These are phyloP conservation scores for Chlorokybus atmophyticus DNA, from an alignment of 139 green algal genomes.

Conservation along the genomic window DNA sequence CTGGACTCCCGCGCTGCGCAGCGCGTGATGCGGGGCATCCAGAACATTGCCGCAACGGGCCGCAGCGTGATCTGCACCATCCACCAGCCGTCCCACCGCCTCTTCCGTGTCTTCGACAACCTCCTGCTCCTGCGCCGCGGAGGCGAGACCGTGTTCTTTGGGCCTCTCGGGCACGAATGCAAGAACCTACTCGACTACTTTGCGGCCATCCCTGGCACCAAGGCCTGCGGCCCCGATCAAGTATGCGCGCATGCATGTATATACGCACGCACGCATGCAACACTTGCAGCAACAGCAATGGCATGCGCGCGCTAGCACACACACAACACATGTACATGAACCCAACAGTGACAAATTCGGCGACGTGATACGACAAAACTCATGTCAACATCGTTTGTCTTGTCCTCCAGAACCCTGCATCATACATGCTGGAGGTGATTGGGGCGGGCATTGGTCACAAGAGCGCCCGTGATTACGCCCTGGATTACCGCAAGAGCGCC, in stretches of 20 bases:
- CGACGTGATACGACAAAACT: no score
- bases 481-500: slow-evolving; percentile 10
- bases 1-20: slow-evolving; percentile 72
- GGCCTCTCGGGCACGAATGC: slow-evolving; percentile 47
- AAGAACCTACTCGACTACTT: slow-evolving; percentile 31
- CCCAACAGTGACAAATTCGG: no score
- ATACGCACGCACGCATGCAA: no score
- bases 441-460: slow-evolving; percentile 18
- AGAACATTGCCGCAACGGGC: slow-evolving; percentile 57
- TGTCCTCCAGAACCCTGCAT: not conserved
- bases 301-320: no score
- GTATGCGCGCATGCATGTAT: no score
- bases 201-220: slow-evolving; percentile 1
- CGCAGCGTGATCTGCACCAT: slow-evolving; percentile 85
- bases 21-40: slow-evolving; percentile 69
- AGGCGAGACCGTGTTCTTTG: slow-evolving; percentile 66
- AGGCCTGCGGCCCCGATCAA: no score
- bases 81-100: slow-evolving; percentile 55
- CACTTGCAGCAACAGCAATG: no score
- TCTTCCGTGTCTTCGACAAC: slow-evolving; percentile 31
- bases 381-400: no score
- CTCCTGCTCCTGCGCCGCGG: slow-evolving; percentile 64
- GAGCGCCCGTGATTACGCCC: slow-evolving; percentile 10
- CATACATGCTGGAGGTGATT: slow-evolving; percentile 21
- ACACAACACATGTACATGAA: no score